phyloP scores from a whole-genome alignment of 2,329 filamentous ascomycete genomes.

The Sarocladium kiliense region DNA sequence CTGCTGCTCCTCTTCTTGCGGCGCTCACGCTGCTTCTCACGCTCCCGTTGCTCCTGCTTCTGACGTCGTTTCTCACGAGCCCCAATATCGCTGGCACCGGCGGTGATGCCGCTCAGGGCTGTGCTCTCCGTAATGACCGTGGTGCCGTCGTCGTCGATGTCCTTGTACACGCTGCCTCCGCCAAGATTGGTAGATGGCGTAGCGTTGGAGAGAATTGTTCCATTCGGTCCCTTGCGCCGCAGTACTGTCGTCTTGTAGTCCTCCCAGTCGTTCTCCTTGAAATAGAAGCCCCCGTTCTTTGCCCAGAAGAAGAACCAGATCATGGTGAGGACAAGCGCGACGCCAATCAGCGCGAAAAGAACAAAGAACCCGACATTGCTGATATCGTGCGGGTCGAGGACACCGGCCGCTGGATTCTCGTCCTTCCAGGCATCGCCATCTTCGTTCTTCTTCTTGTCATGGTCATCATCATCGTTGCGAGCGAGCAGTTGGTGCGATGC shows the following conservation, averaged over 20 bases:
- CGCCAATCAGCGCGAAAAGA: conserved; percentile 79
- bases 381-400: conserved; percentile 50
- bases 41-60: conserved; percentile 43
- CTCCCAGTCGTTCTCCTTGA: conserved; percentile 84
- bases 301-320: conserved; percentile 99
- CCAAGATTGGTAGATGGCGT: conserved; percentile 79
- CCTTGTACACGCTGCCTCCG: conserved; percentile 80
- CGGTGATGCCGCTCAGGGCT: conserved; percentile 50
- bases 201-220: conserved; percentile 75
- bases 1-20: conserved; percentile 37
- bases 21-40: conserved; percentile 28
- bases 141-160: conserved; percentile 50
- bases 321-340: conserved; percentile 63
- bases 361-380: conserved; percentile 72
- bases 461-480: conserved; percentile 25
- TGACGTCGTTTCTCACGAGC: conserved; percentile 53
- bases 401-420: conserved; percentile 38
- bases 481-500: conserved; percentile 35
- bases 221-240: conserved; percentile 82
- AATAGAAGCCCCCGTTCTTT: conserved; percentile 90
- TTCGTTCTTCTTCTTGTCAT: conserved; percentile 17
- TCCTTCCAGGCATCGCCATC: conserved; percentile 17
- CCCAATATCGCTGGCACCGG: conserved; percentile 49
- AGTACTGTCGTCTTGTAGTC: conserved; percentile 97
- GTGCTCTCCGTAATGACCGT: conserved; percentile 42